phyloP scores from a whole-genome alignment of 2,329 filamentous ascomycete genomes.

The Ophiosphaerella narmari region DNA sequence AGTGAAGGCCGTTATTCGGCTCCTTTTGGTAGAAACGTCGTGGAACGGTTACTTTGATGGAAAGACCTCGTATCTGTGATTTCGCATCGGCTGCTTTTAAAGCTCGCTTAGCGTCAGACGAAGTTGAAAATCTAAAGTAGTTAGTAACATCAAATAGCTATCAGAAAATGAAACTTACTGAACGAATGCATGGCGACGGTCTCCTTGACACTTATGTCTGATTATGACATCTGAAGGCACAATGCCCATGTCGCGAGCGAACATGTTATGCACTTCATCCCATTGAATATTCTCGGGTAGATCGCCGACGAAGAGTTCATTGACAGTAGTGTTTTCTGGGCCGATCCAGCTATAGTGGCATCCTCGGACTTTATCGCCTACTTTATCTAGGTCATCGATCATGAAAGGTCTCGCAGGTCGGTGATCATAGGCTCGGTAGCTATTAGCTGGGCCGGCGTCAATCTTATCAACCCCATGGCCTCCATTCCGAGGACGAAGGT shows the following conservation, averaged over 20 bases:
- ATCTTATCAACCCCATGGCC: constrained; percentile 13
- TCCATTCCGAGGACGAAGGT: constrained; percentile 13
- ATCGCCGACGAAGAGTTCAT: constrained; percentile 30
- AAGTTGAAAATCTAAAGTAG: constrained; percentile 16
- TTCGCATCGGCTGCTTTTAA: constrained; percentile 10
- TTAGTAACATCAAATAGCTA: constrained; percentile 7
- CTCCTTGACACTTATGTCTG: not conserved
- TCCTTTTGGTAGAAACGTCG: constrained; percentile 24
- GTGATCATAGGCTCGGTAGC: constrained; percentile 10
- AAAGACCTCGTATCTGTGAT: constrained; percentile 12
- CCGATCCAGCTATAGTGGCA: constrained; percentile 39
- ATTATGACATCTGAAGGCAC: constrained; percentile 9
- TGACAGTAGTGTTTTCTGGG: constrained; percentile 31
- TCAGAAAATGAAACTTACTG: constrained; percentile 12
- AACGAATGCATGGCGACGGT: constrained; percentile 22
- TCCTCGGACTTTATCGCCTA: constrained; percentile 23
- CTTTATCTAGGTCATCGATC: constrained; percentile 21
- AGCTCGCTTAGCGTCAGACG: constrained; percentile 18
- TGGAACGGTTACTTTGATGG: constrained; percentile 24
- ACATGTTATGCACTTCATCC: constrained; percentile 21
- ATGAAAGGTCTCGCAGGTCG: not conserved
- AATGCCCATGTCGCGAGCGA: constrained; percentile 17
- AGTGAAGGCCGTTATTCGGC: not conserved
- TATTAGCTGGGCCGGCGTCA: constrained; percentile 3
- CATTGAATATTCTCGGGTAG: constrained; percentile 20